Base-by-base conservation (phyloP, 2,329 filamentous ascomycete species). In the Ceratocystis harringtonii region DNA sequence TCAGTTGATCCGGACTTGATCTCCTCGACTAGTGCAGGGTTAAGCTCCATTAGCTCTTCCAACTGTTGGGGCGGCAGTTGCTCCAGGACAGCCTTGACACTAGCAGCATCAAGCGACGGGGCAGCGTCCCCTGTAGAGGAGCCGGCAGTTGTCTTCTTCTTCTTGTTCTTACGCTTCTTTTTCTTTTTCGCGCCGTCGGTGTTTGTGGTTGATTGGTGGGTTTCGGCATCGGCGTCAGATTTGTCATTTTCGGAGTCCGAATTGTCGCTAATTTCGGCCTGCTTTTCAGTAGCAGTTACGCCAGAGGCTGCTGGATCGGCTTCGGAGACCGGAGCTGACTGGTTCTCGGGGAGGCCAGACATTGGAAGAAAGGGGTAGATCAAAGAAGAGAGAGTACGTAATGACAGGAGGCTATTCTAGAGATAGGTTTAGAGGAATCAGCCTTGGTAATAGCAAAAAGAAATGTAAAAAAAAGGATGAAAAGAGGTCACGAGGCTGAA, bases 1-100 rank as follows among this genome's bases (percentile, higher is more conserved):
- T 71, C 73, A 50, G 72, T 71, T 68, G 71, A 73, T 25, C 73
- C 74, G 22, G 73, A 74, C 36, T 72, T 71, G 55, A 77, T 70
- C 72, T 88, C 84, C 69, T 84, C 81, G 68, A 86, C 82, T 70
- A 92, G 79, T 2, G 84, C 84, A n/a, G 86, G 87, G 73, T 92
- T 85, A 70, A 90, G 84, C 64, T 81, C 79, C 71, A 89, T 81
- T 67, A 94, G 80, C 69, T 90, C 84, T 68, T 83, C 74, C 68
- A 85, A 75, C 72, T 87, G 82, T 68, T 82, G 76, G 50, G 79
- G 77, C 36, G 80, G 81, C 65, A 86, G 76, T 61, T 77, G 77
- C 41, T 78, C 75, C 66, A 85, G 76, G 62, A 81, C 79, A 70
- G 81, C 79, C 70, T 80, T 78, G 64, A 79, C 72, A 17, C 78